Evolutionary conservation across 345 rosid species (phyloP).

Genomic region (Trapa bicornis): DNA sequence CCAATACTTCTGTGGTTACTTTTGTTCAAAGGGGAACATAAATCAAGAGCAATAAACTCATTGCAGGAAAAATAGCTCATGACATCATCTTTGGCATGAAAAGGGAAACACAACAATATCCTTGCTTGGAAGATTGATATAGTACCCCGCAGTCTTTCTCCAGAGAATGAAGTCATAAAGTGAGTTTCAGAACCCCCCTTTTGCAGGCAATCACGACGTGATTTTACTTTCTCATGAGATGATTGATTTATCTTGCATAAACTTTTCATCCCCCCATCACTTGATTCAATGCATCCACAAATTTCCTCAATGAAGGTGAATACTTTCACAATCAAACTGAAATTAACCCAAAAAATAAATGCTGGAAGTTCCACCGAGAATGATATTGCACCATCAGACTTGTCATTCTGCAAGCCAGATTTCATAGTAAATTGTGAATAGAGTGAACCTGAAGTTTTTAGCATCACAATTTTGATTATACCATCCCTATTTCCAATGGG

Average conservation of each 20-base stretch:
- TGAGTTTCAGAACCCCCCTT: slow-evolving; percentile 12
- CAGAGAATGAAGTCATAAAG: slow-evolving; percentile 22
- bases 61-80: slow-evolving; percentile 33
- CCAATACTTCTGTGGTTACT: slow-evolving; percentile 19
- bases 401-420: slow-evolving; percentile 28
- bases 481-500: slow-evolving; percentile 23
- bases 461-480: slow-evolving; percentile 41
- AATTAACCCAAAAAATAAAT: slow-evolving; percentile 58
- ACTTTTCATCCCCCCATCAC: slow-evolving; percentile 11
- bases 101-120: slow-evolving; percentile 33
- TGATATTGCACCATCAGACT: slow-evolving; percentile 24
- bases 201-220: slow-evolving; percentile 7
- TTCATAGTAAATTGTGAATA: slow-evolving; percentile 27
- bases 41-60: slow-evolving; percentile 58
- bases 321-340: slow-evolving; percentile 34
- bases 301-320: slow-evolving; percentile 43
- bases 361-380: slow-evolving; percentile 62
- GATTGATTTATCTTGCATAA: slow-evolving; percentile 17
- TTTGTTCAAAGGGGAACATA: slow-evolving; percentile 29
- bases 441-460: slow-evolving; percentile 46
- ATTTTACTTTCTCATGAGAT: slow-evolving; percentile 15
- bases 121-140: slow-evolving; percentile 58
- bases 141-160: slow-evolving; percentile 38
- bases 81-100: slow-evolving; percentile 9
- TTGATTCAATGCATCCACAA: slow-evolving; percentile 25